Conservation (phyloP, 164 flowering plant genomes). For the Echeveria elegans region DNA sequence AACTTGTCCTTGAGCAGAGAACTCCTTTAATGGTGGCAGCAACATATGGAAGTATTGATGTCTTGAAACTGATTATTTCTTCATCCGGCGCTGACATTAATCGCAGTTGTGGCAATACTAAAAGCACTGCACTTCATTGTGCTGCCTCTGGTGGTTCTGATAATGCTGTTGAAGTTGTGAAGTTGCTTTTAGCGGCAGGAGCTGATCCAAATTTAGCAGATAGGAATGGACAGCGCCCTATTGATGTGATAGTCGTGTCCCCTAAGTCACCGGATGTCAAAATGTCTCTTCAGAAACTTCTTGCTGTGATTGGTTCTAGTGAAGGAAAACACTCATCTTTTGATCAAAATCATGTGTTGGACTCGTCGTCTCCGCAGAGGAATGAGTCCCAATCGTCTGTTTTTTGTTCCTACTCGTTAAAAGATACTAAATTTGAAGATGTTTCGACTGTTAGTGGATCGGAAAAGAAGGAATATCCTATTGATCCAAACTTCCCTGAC, state of each 20-base stretch:
- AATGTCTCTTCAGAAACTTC: slow-evolving; percentile 45
- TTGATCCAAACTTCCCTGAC: slow-evolving; percentile 83
- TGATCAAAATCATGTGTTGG: slow-evolving; percentile 42
- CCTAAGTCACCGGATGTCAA: slow-evolving; percentile 41
- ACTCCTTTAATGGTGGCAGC: slow-evolving; percentile 97
- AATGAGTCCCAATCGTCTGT: slow-evolving; percentile 53
- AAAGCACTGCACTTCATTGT: slow-evolving; percentile 85
- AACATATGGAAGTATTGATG: slow-evolving; percentile 79
- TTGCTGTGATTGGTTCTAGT: slow-evolving; percentile 26
- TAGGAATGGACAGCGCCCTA: slow-evolving; percentile 54
- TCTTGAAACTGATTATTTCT: slow-evolving; percentile 54
- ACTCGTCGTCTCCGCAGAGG: slow-evolving; percentile 41
- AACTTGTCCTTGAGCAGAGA: slow-evolving; percentile 69
- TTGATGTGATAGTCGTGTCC: slow-evolving; percentile 61
- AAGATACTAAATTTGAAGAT: slow-evolving; percentile 28
- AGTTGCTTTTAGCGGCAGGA: slow-evolving; percentile 63
- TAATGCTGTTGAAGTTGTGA: slow-evolving; percentile 57
- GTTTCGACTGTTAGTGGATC: slow-evolving; percentile 18
- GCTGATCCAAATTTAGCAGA: slow-evolving; percentile 55
- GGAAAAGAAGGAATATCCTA: slow-evolving; percentile 79
- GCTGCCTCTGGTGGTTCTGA: slow-evolving; percentile 87
- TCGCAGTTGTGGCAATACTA: slow-evolving; percentile 48
- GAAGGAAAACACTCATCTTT: no score
- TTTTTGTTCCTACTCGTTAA: slow-evolving; percentile 41
- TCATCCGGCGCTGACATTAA: slow-evolving; percentile 52